These are phyloP conservation scores for Fragosphaeria purpurea DNA, from an alignment of 2,329 filamentous ascomycete genomes.

Conservation along the genomic window DNA sequence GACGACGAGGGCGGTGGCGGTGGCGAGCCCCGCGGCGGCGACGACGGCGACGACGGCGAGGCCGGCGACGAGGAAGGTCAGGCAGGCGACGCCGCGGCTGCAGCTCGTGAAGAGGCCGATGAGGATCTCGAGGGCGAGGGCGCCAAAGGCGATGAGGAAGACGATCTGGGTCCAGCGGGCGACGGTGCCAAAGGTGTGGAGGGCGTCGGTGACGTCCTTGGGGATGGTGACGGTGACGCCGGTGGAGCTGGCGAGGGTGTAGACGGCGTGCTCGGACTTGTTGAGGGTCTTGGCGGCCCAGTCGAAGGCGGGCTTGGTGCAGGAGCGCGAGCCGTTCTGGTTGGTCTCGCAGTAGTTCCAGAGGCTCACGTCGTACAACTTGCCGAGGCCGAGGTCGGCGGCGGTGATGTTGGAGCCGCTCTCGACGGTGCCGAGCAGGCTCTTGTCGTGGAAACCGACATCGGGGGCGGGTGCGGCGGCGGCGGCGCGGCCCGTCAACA, in stretches of 20 bases:
- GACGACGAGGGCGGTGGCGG: constrained; percentile 61
- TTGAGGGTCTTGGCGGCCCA: constrained; percentile 69
- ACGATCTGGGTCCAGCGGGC: constrained; percentile 75
- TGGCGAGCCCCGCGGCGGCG: constrained; percentile 61
- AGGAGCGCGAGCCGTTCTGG: constrained; percentile 48
- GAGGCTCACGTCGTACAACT: constrained; percentile 72
- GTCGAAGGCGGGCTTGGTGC: constrained; percentile 60
- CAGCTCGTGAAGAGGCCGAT: constrained; percentile 76
- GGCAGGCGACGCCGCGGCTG: constrained; percentile 69
- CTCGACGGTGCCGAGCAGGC: constrained; percentile 10
- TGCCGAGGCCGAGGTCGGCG: constrained; percentile 50
- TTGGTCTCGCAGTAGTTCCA: constrained; percentile 76
- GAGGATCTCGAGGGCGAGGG: constrained; percentile 61
- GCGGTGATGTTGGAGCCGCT: constrained; percentile 42
- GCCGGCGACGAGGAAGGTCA: constrained; percentile 67
- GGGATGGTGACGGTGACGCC: constrained; percentile 56
- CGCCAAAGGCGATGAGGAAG: constrained; percentile 63
- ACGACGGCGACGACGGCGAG: constrained; percentile 47
- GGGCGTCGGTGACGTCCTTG: constrained; percentile 50
- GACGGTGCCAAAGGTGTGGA: constrained; percentile 64
- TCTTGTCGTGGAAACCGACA: not conserved
- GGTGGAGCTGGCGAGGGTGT: constrained; percentile 38
- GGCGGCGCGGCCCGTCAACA: constrained; percentile 4
- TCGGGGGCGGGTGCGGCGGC: not conserved
- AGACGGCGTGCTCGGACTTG: constrained; percentile 45